These are phyloP conservation scores for Lobosporangium transversale DNA, from an alignment of 192 early-diverging fungal genomes.

Conservation along the genomic window DNA sequence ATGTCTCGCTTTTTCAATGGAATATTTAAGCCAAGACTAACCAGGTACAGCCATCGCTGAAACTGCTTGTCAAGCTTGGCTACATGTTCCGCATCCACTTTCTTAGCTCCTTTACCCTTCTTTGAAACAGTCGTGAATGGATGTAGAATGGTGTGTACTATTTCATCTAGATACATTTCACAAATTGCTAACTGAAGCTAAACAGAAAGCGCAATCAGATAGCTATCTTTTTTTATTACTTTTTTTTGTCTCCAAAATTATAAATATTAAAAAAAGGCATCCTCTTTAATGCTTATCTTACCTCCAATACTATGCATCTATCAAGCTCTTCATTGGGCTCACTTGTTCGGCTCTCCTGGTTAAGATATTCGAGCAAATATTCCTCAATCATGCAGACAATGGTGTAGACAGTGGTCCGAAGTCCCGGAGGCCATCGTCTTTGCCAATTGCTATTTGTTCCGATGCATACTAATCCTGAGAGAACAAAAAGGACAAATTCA, in stretches of 20 bases:
- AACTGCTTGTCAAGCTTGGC: conserved; percentile 19
- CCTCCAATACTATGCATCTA: conserved; percentile 20
- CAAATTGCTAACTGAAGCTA: conserved; percentile 31
- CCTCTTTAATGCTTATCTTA: conserved; percentile 7
- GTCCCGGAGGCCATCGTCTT: conserved; percentile 23
- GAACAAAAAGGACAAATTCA: conserved; percentile 11
- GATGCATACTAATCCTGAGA: conserved; percentile 1
- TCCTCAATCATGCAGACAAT: conserved; percentile 20
- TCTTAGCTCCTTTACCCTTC: conserved; percentile 19
- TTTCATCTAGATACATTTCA: conserved; percentile 42
- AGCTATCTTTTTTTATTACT: neutral
- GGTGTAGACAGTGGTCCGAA: conserved; percentile 3
- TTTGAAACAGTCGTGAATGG: conserved; percentile 11
- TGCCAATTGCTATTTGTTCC: conserved; percentile 24
- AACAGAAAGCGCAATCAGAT: neutral
- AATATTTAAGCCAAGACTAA: conserved; percentile 8
- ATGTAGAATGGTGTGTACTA: conserved; percentile 27
- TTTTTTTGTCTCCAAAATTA: too few relatives aligned
- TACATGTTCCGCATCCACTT: conserved; percentile 29
- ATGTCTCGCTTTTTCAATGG: neutral
- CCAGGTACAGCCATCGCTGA: conserved; percentile 37
- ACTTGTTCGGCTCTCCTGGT: conserved; percentile 3
- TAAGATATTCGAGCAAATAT: conserved; percentile 30
- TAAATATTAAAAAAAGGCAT: too few relatives aligned
- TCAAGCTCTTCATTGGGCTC: neutral